Base-by-base conservation (phyloP, 2,329 filamentous ascomycete genomes). In the Stagonosporopsis chrysanthemi region DNA sequence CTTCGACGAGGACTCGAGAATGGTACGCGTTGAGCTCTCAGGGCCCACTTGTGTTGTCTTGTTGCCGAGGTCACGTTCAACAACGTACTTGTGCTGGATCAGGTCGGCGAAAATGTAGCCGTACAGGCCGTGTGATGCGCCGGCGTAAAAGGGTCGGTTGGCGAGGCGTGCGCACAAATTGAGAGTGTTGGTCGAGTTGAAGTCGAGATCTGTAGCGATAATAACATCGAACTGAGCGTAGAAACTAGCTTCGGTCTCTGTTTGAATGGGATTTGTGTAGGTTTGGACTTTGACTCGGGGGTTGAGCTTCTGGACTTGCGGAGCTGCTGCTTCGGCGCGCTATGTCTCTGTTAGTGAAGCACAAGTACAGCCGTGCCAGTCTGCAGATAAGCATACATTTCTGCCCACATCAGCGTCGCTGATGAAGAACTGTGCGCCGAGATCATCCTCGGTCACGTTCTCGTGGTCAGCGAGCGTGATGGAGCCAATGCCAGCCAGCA, bases 71-170 rank as follows among this genome's bases (percentile, higher is more conserved):
- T 91, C 87, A 55, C 95, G 88, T 79, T 96, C 89, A 60, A 99
- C 89, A 58, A 95, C 87, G 72, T 92, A 99, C 69, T 93, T 88
- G 75, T 99, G 95, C 69, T 88, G 85, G 66, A 97, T 92, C 22
- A 99, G 84, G 75, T 99, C 95, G 56, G 90, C 90, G 75, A 99
- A 99, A 64, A 97, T 90, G 79, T 91, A 99, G 53, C 95, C 95
- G 75, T 96, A 98, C 74, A 97, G 85, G 45, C 95, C 95, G 73
- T 97, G 91, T 2, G 90, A 86, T 47, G 88, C 89, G 33, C 92
- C 90, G 9, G 92, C 92, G 77, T 99, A 99, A 77, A 97, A 97
- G 11, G 92, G 88, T 44, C 87, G 86, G 61, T 86, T 84, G 59
- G 89, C 88, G 35, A 96, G 80, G 43, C 94, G 89, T 38, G 92